These are phyloP conservation scores for Mortierella sp. DNA, from an alignment of 371 early-diverging fungal species.

Conservation along the genomic window DNA sequence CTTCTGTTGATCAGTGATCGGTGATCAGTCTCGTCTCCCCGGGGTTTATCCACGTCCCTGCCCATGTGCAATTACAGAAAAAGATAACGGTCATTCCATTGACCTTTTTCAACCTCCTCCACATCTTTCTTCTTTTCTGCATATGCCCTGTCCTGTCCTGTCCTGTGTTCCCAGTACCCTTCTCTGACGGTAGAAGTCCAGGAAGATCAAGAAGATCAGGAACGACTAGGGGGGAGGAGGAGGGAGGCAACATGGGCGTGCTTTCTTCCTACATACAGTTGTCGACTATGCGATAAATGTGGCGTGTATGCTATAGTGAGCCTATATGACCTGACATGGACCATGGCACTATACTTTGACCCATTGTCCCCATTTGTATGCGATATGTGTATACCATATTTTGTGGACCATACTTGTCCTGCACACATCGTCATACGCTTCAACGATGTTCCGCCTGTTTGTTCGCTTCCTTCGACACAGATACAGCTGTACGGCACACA, in stretches of 20 bases:
- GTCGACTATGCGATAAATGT: too few relatives aligned
- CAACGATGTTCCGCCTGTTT: conserved; percentile 2
- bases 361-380: neutral
- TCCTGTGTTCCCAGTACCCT: neutral
- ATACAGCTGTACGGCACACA: too few relatives aligned
- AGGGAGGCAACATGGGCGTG: neutral
- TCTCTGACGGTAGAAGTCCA: neutral
- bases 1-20: neutral
- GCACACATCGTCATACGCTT: neutral
- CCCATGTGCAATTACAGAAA: too few relatives aligned
- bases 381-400: neutral
- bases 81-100: too few relatives aligned
- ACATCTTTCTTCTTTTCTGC: neutral
- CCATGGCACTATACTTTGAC: neutral
- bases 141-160: neutral
- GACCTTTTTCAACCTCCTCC: neutral
- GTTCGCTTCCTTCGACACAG: neutral
- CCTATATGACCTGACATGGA: too few relatives aligned
- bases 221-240: neutral
- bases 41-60: neutral
- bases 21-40: neutral
- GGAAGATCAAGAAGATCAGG: conserved; percentile 12
- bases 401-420: neutral
- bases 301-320: neutral
- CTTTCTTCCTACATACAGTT: too few relatives aligned